Percentiles rank a stretch among this genome's conserved stretches.
Evolutionary conservation across 2,329 filamentous ascomycete genomes (phyloP).

Genomic region (Cryoendolithus antarcticus): DNA sequence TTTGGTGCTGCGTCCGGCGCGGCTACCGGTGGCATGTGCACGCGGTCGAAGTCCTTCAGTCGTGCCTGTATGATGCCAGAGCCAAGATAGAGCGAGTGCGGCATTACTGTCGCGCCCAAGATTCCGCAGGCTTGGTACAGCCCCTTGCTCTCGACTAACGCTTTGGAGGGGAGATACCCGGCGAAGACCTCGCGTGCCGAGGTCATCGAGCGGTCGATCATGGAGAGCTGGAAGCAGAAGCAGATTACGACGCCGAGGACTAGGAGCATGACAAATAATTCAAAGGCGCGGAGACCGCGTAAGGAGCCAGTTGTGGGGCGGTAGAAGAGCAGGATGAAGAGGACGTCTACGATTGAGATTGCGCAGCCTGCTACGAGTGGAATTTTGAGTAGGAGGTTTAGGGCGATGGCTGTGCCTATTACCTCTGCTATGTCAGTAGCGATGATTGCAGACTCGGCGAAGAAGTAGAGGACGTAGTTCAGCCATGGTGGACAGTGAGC

Average conservation of each 20-base stretch:
- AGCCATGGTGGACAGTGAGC: constrained; percentile 41
- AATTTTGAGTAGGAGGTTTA: constrained; percentile 53
- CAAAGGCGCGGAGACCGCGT: constrained; percentile 48
- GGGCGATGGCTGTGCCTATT: constrained; percentile 57
- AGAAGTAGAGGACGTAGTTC: constrained; percentile 41
- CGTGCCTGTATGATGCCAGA: constrained; percentile 58
- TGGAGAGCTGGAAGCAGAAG: constrained; percentile 56
- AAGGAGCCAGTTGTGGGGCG: constrained; percentile 44
- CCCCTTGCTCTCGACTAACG: constrained; percentile 45
- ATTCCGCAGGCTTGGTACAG: constrained; percentile 65
- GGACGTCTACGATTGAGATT: constrained; percentile 55
- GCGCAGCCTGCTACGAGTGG: constrained; percentile 57
- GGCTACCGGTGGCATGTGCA: constrained; percentile 30
- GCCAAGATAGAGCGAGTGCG: constrained; percentile 55
- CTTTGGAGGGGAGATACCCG: constrained; percentile 51
- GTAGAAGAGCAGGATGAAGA: constrained; percentile 57
- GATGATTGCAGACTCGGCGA: constrained; percentile 45
- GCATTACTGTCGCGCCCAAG: constrained; percentile 64
- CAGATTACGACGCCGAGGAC: constrained; percentile 59
- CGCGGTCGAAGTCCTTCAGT: constrained; percentile 50
- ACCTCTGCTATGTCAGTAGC: constrained; percentile 51
- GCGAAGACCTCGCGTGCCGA: constrained; percentile 48
- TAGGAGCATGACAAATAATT: constrained; percentile 49
- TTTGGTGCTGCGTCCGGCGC: constrained; percentile 13
- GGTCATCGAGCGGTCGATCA: constrained; percentile 39